phyloP scores from a whole-genome alignment of 2,329 filamentous ascomycete genomes.

The Lojkania enalia region DNA sequence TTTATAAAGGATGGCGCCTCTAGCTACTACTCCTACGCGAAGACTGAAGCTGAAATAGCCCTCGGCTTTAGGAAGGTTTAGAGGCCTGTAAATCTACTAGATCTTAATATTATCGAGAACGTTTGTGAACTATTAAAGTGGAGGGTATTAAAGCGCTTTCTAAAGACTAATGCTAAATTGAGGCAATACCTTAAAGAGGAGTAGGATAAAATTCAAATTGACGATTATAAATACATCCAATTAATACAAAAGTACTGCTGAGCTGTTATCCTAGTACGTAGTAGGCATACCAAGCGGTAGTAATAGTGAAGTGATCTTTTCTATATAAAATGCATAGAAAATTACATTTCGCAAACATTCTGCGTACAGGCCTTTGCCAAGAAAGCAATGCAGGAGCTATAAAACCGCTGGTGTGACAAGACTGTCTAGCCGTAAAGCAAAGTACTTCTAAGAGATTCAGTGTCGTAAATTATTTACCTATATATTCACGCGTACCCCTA shows the following conservation, averaged over 20 bases:
- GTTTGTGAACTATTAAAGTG: slow-evolving; percentile 9
- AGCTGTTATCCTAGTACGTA: background rate
- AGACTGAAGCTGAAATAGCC: no score
- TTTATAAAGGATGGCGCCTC: slow-evolving; percentile 11
- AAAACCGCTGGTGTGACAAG: no score
- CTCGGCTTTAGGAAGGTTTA: no score
- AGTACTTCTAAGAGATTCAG: no score
- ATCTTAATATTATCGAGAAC: slow-evolving; percentile 15
- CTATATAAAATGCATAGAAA: slow-evolving; percentile 3
- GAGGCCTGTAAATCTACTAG: slow-evolving; percentile 7
- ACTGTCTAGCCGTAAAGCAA: no score
- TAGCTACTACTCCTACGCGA: no score
- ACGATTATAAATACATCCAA: background rate
- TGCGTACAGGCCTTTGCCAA: no score
- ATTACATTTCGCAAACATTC: no score
- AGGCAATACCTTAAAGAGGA: slow-evolving; percentile 7
- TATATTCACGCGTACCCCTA: no score
- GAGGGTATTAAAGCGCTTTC: slow-evolving; percentile 2
- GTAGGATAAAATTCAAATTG: slow-evolving; percentile 7
- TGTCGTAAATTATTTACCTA: no score
- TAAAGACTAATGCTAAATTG: slow-evolving; percentile 6
- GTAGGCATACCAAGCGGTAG: slow-evolving; percentile 4
- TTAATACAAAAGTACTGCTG: background rate
- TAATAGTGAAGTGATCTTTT: background rate
- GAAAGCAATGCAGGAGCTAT: no score